These are phyloP conservation scores for Barnettozyma californica DNA, from an alignment of 805 yeast genomes.

Conservation along the genomic window DNA sequence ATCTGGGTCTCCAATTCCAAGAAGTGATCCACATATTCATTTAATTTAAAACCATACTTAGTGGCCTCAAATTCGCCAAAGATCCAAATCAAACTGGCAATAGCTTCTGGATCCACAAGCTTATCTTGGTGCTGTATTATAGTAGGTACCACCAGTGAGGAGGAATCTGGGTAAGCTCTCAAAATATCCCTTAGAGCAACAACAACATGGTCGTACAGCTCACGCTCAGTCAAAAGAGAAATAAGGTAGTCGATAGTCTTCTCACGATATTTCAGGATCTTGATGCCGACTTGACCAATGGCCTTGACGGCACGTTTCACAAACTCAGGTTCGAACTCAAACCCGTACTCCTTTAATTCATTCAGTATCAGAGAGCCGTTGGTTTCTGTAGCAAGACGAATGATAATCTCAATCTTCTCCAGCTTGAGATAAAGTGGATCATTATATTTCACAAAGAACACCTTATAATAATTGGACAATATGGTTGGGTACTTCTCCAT, in stretches of 20 bases:
- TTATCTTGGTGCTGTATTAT: slow-evolving; percentile 44
- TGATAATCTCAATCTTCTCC: slow-evolving; percentile 71
- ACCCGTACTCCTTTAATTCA: slow-evolving; percentile 73
- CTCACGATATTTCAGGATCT: slow-evolving; percentile 43
- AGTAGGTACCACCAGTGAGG: slow-evolving; percentile 50
- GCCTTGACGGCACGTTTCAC: slow-evolving; percentile 62
- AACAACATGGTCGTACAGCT: slow-evolving; percentile 59
- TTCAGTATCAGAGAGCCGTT: slow-evolving; percentile 56
- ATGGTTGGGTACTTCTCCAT: slow-evolving; percentile 83
- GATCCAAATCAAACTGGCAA: slow-evolving; percentile 58
- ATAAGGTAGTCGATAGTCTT: slow-evolving; percentile 58
- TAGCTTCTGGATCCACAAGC: slow-evolving; percentile 44
- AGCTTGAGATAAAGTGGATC: slow-evolving; percentile 76
- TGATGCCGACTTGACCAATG: slow-evolving; percentile 68
- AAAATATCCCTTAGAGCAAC: slow-evolving; percentile 59
- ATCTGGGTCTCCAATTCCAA: slow-evolving; percentile 53
- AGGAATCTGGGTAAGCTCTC: slow-evolving; percentile 54
- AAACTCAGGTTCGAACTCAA: slow-evolving; percentile 80
- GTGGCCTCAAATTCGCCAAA: slow-evolving; percentile 68
- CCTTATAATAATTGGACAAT: slow-evolving; percentile 73
- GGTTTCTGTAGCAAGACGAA: slow-evolving; percentile 57
- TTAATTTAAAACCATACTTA: slow-evolving; percentile 42
- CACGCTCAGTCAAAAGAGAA: slow-evolving; percentile 55
- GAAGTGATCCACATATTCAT: slow-evolving; percentile 44
- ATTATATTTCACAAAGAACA: slow-evolving; percentile 83